Conservation (phyloP, 2,329 filamentous ascomycete genomes). For the Colletotrichum navitas region DNA sequence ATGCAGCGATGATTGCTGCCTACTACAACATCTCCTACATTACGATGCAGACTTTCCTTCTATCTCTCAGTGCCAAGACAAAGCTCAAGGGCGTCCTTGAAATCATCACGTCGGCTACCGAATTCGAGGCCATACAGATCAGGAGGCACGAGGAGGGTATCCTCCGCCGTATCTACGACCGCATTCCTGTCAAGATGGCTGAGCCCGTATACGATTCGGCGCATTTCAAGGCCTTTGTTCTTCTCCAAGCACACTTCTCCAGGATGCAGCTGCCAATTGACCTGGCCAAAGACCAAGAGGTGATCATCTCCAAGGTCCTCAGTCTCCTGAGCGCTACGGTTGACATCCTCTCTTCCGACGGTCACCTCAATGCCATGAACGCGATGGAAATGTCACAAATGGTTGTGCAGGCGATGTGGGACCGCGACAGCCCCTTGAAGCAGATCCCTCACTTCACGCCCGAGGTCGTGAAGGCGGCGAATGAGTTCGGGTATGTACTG, state of each 20-base stretch:
- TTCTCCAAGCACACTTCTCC: constrained; percentile 97
- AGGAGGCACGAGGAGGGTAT: constrained; percentile 91
- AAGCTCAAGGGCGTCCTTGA: constrained; percentile 98
- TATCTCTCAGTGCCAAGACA: constrained; percentile 88
- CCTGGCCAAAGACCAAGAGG: constrained; percentile 93
- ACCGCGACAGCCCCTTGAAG: constrained; percentile 95
- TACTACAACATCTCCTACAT: constrained; percentile 99
- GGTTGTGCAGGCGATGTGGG: constrained; percentile 99
- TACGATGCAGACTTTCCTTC: constrained; percentile 98
- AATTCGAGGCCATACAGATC: constrained; percentile 96
- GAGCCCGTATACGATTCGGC: constrained; percentile 90
- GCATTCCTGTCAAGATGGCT: constrained; percentile 94
- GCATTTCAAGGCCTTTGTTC: constrained; percentile 98
- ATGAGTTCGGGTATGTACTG: constrained; percentile 76
- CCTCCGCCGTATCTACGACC: constrained; percentile 92
- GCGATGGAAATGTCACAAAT: constrained; percentile 99
- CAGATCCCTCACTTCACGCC: constrained; percentile 96
- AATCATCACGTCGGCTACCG: constrained; percentile 95
- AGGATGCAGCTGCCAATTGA: constrained; percentile 97
- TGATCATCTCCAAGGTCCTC: constrained; percentile 85
- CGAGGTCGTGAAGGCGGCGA: constrained; percentile 85
- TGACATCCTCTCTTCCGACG: constrained; percentile 94
- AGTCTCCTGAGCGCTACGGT: constrained; percentile 92
- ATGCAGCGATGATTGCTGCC: constrained; percentile 96
- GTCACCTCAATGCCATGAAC: constrained; percentile 95